Base-by-base conservation (phyloP, 176 grass and related monocot genomes). In the Oryza australiensis region DNA sequence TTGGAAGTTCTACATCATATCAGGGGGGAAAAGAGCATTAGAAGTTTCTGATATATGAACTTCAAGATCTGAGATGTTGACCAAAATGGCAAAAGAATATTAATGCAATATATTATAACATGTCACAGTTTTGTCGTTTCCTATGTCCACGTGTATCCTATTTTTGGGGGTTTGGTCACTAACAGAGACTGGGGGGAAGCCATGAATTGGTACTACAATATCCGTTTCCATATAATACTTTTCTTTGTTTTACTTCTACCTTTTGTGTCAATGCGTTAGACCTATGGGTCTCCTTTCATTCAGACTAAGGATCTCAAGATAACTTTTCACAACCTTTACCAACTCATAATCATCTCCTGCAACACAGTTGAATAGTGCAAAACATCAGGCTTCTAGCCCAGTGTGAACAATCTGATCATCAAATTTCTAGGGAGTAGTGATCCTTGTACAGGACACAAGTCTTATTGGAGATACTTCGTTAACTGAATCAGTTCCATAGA, bases 61-160 rank as follows among this genome's bases (percentile, higher is more conserved):
- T 71, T 35, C 53, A 80, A 29, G 24, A 74, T 63, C 45, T 70
- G 16, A 59, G 45, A 48, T 73, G 42, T 41, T n/a, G 78, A 69
- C 30, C 59, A 32, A 62, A 46, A 46, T 1, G 43, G 12, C 2
- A 60, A 74, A 16, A 35, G 7, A 22, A 24, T 22, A 38, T 13
- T 51, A 14, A 27, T 67, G 42, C 63, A 35, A 33, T 12, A 49
- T 23, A 11, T 46, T 12, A 83, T 9, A 77, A 71, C 7, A 16
- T 48, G 32, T 37, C 13, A 62, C 2, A 10, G 26, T 72, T 62
- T 83, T 20, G 51, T 43, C 38, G 26, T 66, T 73, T 73, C 41
- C 53, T 28, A 57, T 65, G 11, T 68, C 33, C 57, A 51, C 7
- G 26, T 62, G 10, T 85, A 16, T 37, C 49, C 12, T 59, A 5